Percentiles rank a stretch among this genome's conserved stretches.
Conservation (phyloP, 805 yeast species). For the Nakazawaea sp. region DNA sequence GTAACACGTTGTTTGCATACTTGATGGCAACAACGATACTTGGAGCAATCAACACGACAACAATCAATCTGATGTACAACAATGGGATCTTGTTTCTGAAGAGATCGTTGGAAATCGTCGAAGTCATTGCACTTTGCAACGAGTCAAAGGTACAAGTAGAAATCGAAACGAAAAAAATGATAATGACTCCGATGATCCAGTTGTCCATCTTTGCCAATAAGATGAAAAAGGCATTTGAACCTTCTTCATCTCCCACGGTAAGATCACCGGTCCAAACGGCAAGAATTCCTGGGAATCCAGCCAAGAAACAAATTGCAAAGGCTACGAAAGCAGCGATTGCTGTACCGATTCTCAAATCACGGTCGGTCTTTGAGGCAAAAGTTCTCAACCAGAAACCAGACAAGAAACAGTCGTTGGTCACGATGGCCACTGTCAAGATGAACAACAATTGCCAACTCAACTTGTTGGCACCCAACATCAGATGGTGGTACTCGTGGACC, state of each 20-base stretch:
- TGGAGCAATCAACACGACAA: conserved; percentile 77
- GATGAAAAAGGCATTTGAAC: conserved; percentile 66
- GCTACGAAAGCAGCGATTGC: conserved; percentile 66
- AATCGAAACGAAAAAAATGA: conserved; percentile 65
- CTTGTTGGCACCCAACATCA: conserved; percentile 56
- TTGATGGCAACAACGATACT: conserved; percentile 77
- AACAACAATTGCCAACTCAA: conserved; percentile 88
- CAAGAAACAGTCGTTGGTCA: conserved; percentile 85
- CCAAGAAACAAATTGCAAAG: conserved; percentile 56
- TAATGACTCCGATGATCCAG: conserved; percentile 81
- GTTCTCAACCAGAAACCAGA: conserved; percentile 94
- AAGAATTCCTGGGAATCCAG: conserved; percentile 78
- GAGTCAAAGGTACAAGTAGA: conserved; percentile 90
- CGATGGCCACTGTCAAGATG: conserved; percentile 77
- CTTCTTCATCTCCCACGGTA: conserved; percentile 43
- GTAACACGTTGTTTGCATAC: conserved; percentile 76
- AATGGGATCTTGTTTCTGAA: conserved; percentile 75
- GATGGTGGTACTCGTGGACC: conserved; percentile 55
- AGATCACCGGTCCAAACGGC: conserved; percentile 87
- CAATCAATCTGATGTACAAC: conserved; percentile 61
- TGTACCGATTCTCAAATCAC: conserved; percentile 70
- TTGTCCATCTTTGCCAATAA: conserved; percentile 67
- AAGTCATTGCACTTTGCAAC: conserved; percentile 80
- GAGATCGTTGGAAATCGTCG: conserved; percentile 83
- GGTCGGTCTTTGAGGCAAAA: conserved; percentile 76